Base-by-base conservation (phyloP, 768 basidiomycete species). In the Tricholoma sp. region DNA sequence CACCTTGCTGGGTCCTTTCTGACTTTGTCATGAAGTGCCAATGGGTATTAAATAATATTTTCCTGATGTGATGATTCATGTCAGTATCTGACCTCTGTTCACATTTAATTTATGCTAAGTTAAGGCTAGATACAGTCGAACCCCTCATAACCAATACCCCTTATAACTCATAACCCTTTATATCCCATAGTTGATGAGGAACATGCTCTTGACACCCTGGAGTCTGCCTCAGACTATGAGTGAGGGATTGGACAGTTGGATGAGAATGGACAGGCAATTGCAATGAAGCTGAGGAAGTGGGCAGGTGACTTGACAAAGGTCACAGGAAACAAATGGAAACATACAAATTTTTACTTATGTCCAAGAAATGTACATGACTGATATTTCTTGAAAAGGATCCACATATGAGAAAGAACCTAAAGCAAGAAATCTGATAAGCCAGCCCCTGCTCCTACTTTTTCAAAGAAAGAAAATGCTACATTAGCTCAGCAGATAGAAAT, bases 201-300 rank as follows among this genome's bases (percentile, higher is more conserved):
- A 50, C n/a, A 36, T 17, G 48, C 61, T 33, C 34, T 63, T 7
- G 58, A 61, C 11, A 48, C 39, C 10, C 50, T 61, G 5, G 57
- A 34, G 12, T 34, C 33, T 7, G 42, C n/a, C 4, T 45, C 89
- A 5, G 83, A 81, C 75, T 89, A 63, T 86, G 60, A 86, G 80
- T 63, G 89, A 87, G 3, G 85, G 77, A 74, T 88, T 86, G 70
- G 88, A 82, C 0, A 85, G 83, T 65, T 80, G 76, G 69, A 87
- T 84, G 57, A 88, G 66, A 58, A 83, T 81, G 57, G 20, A 51
- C 63, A 63, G 58, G 58, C 37, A 29, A 55, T 62, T 50, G 54
- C 63, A 39, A 51, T 42, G 39, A 56, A 50, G 45, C 55, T 59
- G 33, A 55, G 54, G 50, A 55, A 56, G 24, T 55, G 48, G 54